These are phyloP conservation scores for Miscanthus lutarioriparius DNA, from an alignment of 176 grass and related monocot genomes.

Conservation along the genomic window DNA sequence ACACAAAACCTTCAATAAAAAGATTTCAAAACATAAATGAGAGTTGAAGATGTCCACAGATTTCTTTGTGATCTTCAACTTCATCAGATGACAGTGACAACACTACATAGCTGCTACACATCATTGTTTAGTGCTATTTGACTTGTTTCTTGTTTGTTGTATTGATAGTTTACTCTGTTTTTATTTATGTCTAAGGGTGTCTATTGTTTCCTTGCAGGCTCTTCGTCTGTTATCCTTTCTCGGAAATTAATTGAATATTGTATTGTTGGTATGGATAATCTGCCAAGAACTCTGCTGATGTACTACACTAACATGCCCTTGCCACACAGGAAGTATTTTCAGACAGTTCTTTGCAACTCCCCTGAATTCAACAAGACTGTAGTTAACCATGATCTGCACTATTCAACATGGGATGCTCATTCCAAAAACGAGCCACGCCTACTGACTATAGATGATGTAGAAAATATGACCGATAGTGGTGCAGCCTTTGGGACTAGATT, in stretches of 20 bases:
- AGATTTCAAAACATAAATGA: neutral
- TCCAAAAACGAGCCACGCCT: constrained; percentile 51
- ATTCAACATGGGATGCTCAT: constrained; percentile 35
- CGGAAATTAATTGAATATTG: constrained; percentile 81
- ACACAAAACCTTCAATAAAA: neutral
- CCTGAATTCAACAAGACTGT: constrained; percentile 74
- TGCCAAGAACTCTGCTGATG: constrained; percentile 88
- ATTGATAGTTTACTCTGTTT: constrained; percentile 14
- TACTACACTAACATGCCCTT: constrained; percentile 80
- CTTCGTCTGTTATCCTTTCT: constrained; percentile 80
- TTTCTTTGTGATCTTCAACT: constrained; percentile 3
- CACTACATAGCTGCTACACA: neutral
- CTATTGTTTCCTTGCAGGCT: constrained; percentile 52
- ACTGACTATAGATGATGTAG: constrained; percentile 49
- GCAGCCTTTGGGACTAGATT: constrained; percentile 66
- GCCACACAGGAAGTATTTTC: constrained; percentile 83
- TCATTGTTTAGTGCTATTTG: neutral
- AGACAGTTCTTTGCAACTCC: constrained; percentile 90
- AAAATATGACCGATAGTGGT: constrained; percentile 64
- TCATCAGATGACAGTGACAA: neutral
- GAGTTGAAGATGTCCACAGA: neutral
- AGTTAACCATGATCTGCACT: constrained; percentile 80
- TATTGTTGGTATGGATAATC: constrained; percentile 70
- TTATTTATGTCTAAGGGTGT: neutral
- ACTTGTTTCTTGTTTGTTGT: neutral